Base-by-base conservation (phyloP, 768 basidiomycete genomes). In the Fomitopsis serialis region DNA sequence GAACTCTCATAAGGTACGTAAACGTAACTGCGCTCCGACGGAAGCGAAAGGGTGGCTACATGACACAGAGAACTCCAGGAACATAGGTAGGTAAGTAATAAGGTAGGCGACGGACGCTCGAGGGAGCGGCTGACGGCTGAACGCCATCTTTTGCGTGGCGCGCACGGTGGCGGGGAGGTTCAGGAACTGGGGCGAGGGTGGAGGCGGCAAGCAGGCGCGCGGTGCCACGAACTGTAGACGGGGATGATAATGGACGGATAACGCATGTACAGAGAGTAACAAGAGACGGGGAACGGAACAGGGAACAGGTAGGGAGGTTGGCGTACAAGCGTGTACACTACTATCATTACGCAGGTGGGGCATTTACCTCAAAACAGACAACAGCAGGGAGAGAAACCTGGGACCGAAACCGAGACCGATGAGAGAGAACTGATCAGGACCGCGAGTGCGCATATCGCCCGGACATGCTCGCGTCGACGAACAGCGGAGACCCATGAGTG, bases 111-210 rank as follows among this genome's bases (percentile, higher is more conserved):
- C 29, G 37, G 37, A 40, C 15, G 37, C 37, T 40, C 37, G 48
- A 49, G n/a, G 24, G 48, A 49, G 25, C 21, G 48, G 48, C 29
- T 49, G 25, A 49, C 48, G 21, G 48, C 48, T 49, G 36, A 9
- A 49, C 48, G 48, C 48, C 48, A 19, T 49, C 48, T 49, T 49
- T 49, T 49, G 21, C 13, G 32, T 27, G 22, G 44, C 21, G 27
- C 21, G 25, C 46, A 13, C 5, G 22, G 19, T 4, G 19, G 37
- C 15, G 19, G 15, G 15, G 37, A 40, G 11, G 6, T 6, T 32
- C 29, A 32, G 29, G 29, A 40, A 17, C 37, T 8, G 13, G 37
- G 19, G 19, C 15, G 13, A 40, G 6, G 19, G 37, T 40, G 37
- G 19, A 40, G 37, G 37, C 13, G 4, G 15, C 5, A 15, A 19